Evolutionary conservation across 2,329 filamentous ascomycete genomes (phyloP), one percentile per base, ranked within the genome.

Genomic region (Metarhizium anisopliae): DNA sequence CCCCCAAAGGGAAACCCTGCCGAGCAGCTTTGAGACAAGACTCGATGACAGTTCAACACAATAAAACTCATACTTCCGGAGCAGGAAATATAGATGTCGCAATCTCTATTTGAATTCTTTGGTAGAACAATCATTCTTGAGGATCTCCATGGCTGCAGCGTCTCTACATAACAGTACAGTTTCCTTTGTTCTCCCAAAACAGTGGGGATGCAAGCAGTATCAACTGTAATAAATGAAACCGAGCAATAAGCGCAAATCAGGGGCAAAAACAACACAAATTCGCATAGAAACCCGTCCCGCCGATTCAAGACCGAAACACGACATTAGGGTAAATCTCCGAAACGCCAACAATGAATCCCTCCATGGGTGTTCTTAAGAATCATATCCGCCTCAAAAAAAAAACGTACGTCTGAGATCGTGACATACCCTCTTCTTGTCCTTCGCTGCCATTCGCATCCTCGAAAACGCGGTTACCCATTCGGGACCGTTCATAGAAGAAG

Each of bases 321-420:
- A 40, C 13, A 18, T 51, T 32, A 16, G 7, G 38, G 18, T n/a
- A 35, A n/a, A 32, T n/a, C n/a, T 51, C 47, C 52, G 32, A 45
- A 54, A 56, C 55, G 55, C 55, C 55, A 11, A 47, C 32, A 35
- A 52, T n/a, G 50, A 32, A 30, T 18, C 36, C 52, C 42, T 56
- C 32, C 47, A 47, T 56, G 32, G 14, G 36, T 54, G 42, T 51
- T 42, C 10, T 18, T 45, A 49, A 35, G 32, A 54, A 51, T 51
- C 47, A 43, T 54, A 29, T 14, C 14, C 47, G 18, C 36, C 20
- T 43, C 25, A 32, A n/a, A 32, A 25, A 13, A 8, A 53, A 8
- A 53, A 47, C 10, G 13, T 8, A 16, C 45, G 20, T 29, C 45
- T 49, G 45, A 49, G 14, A 14, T 49, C 20, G 25, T 49, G 25